Percentiles rank a stretch among this genome's conserved stretches.
Conservation (phyloP, 306 rosid species). For the Canavalia gladiata region DNA sequence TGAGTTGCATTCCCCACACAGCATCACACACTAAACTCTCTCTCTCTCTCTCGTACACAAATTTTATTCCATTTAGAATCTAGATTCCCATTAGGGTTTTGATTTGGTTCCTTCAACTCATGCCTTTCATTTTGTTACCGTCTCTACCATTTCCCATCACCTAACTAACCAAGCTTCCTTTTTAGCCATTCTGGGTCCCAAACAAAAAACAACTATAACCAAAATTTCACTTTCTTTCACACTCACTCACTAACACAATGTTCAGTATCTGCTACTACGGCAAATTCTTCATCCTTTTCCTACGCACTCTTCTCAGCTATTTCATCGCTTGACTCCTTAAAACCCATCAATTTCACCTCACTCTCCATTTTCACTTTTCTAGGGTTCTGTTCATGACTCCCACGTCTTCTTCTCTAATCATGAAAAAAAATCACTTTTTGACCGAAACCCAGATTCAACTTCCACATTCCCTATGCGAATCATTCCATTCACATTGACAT, state of each 20-base stretch:
- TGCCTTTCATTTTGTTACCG: background rate
- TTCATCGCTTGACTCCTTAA: slow-evolving; percentile 28
- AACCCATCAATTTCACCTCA: background rate
- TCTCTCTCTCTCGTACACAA: too few relatives aligned
- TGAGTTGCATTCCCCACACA: slow-evolving; percentile 25
- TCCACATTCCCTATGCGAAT: slow-evolving; percentile 15
- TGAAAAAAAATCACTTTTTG: slow-evolving; percentile 34
- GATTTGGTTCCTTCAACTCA: background rate
- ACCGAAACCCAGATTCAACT: slow-evolving; percentile 24
- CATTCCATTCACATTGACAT: slow-evolving; percentile 24
- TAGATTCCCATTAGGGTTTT: slow-evolving; percentile 14
- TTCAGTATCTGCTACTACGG: slow-evolving; percentile 33
- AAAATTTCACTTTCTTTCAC: too few relatives aligned
- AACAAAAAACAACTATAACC: too few relatives aligned
- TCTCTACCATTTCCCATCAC: too few relatives aligned
- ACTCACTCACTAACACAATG: slow-evolving; percentile 1
- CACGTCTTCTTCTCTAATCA: background rate
- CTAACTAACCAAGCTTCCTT: too few relatives aligned
- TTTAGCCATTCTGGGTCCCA: too few relatives aligned
- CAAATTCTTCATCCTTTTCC: slow-evolving; percentile 43
- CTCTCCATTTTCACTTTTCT: background rate
- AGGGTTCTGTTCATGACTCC: slow-evolving; percentile 7
- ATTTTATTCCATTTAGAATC: background rate
- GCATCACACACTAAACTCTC: background rate
- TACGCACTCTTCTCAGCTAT: slow-evolving; percentile 28